phyloP scores from a whole-genome alignment of 1,139 yeast species.

The Blastobotrys persicus region DNA sequence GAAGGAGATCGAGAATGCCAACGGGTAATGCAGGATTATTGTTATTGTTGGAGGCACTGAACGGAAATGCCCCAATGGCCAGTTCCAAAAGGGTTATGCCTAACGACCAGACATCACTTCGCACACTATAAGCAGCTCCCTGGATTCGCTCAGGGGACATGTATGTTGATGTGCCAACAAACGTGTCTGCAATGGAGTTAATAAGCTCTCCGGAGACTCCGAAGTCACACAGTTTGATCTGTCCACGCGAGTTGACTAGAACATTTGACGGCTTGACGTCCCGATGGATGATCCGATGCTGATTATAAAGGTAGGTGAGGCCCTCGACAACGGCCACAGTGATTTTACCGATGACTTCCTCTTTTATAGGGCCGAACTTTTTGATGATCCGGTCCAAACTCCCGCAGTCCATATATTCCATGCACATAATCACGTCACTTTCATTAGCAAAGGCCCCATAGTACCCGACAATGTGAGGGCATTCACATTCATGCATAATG shows the following conservation, averaged over 20 bases:
- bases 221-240: conserved; percentile 83
- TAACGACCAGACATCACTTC: conserved; percentile 95
- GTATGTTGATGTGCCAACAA: conserved; percentile 95
- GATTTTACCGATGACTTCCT: conserved; percentile 67
- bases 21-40: conserved; percentile 41
- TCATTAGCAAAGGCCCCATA: conserved; percentile 80
- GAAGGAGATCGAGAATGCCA: conserved; percentile 85
- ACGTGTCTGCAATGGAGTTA: conserved; percentile 91
- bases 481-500: conserved; percentile 84
- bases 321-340: conserved; percentile 79
- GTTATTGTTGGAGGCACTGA: conserved; percentile 36
- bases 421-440: conserved; percentile 71
- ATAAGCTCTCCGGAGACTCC: conserved; percentile 91
- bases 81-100: conserved; percentile 87
- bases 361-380: conserved; percentile 54
- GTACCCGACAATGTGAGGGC: conserved; percentile 79
- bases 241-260: conserved; percentile 72
- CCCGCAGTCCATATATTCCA: conserved; percentile 96
- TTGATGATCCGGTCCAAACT: conserved; percentile 76
- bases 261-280: conserved; percentile 93
- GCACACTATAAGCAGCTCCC: conserved; percentile 87
- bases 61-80: conserved; percentile 76
- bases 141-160: conserved; percentile 98
- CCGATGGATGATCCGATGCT: conserved; percentile 85
- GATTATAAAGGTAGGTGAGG: conserved; percentile 71